These are phyloP conservation scores for Hyphopichia buzzinii DNA, from an alignment of 1,139 yeast genomes.

Conservation along the genomic window DNA sequence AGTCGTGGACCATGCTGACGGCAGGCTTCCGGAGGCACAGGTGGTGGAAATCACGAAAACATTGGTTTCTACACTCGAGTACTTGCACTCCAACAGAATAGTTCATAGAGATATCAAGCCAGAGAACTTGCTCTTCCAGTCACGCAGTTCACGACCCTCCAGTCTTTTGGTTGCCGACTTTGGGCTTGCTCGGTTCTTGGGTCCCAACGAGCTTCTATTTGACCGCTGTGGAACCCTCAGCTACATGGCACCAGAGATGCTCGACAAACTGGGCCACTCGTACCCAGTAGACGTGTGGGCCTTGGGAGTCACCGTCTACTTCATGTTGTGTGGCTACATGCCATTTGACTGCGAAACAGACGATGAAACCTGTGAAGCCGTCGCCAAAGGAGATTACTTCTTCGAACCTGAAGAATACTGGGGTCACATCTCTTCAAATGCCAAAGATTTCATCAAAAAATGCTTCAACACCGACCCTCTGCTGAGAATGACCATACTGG, in stretches of 20 bases:
- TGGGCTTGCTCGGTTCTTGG: conserved; percentile 51
- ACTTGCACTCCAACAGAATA: conserved; percentile 31
- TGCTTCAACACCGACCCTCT: conserved; percentile 52
- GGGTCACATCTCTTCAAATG: conserved; percentile 51
- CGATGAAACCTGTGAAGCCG: conserved; percentile 66
- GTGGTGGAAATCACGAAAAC: conserved; percentile 40
- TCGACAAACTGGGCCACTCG: conserved; percentile 50
- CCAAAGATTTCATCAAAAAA: conserved; percentile 55
- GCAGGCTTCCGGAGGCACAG: conserved; percentile 40
- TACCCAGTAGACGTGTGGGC: conserved; percentile 75
- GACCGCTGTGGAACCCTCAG: conserved; percentile 65
- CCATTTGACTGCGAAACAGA: conserved; percentile 79
- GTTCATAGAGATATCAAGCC: conserved; percentile 46
- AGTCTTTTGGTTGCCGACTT: conserved; percentile 69
- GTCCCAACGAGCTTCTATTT: conserved; percentile 22
- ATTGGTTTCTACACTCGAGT: conserved; percentile 28
- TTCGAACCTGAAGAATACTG: conserved; percentile 64
- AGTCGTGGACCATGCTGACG: conserved; percentile 39
- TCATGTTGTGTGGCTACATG: conserved; percentile 71
- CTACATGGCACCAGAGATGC: conserved; percentile 72
- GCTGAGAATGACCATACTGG: conserved; percentile 46
- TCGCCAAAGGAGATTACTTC: conserved; percentile 51
- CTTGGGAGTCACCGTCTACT: conserved; percentile 69
- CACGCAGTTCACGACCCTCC: conserved; percentile 19
- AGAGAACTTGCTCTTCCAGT: conserved; percentile 36